Base-by-base conservation (phyloP, 1,284 basidiomycete genomes). In the Tilletia horrida region DNA sequence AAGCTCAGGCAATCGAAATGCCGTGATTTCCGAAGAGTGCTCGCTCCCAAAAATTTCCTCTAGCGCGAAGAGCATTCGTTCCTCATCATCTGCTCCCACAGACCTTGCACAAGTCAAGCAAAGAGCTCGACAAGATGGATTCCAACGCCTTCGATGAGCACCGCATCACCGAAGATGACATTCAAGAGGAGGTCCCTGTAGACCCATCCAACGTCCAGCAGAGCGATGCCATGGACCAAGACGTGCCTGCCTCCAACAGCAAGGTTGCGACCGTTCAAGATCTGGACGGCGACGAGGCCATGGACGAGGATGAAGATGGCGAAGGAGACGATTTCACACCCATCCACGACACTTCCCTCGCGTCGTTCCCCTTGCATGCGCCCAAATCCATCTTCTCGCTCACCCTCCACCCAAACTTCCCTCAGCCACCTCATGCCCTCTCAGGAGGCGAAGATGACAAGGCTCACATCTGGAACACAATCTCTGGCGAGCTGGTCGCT, bases 371-470 rank as follows among this genome's bases (percentile, higher is more conserved):
- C 25, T 29, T 21, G 21, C 50, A 59, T 29, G 35, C 31, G 18
- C 40, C 75, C 69, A 72, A 76, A 50, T 82, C 95, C 11, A 90
- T 97, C 62, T 99, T 97, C 81, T 84, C 89, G 57, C 85, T 98
- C 48, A 84, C 91, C 13, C 86, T 89, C 48, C 96, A 99, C 82
- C 86, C 86, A 0, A 67, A 70, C 6, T 85, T 83, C 76, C 93
- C 94, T 0, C 88, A 89, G 40, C 88, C 90, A 66, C 88, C 91
- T 1, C 85, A 97, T 42, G 93, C 91, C 3, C 89, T 89, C 29
- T 93, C 92, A 0, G 96, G 96, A 40, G 95, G 93, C 43, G 93
- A 96, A 83, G 96, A 98, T 82, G 95, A 98, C 82, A 83, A 91
- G 0, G 96, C 91, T 40, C 97, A 92, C 84, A 87, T 99, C 76